Evolutionary conservation across 441 rosid genomes (phyloP).

Genomic region (Eruca vesicaria): DNA sequence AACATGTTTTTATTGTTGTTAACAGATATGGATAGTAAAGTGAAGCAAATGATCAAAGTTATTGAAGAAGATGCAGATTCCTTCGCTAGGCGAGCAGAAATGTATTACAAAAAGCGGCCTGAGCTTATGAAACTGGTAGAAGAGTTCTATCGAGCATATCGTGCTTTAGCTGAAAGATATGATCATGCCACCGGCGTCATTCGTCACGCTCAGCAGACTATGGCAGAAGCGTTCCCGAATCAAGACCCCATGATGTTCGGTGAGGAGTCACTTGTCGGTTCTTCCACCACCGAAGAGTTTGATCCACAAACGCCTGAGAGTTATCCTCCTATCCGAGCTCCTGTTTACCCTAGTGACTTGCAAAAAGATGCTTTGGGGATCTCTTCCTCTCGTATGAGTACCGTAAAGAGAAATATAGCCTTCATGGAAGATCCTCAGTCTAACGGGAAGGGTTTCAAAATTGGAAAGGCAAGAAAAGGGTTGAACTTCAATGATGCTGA

Average conservation of each 20-base stretch:
- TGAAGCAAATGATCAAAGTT: constrained; percentile 94
- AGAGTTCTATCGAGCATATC: constrained; percentile 95
- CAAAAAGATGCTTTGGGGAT: constrained; percentile 57
- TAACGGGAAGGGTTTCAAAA: constrained; percentile 45
- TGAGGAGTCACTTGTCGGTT: constrained; percentile 63
- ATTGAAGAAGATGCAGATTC: constrained; percentile 99
- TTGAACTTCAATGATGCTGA: constrained; percentile 64
- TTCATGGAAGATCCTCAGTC: constrained; percentile 61
- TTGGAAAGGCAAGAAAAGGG: constrained; percentile 66
- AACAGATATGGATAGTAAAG: constrained; percentile 94
- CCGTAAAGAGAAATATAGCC: constrained; percentile 57
- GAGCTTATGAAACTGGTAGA: constrained; percentile 98
- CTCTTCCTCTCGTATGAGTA: constrained; percentile 42
- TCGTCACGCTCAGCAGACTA: constrained; percentile 85
- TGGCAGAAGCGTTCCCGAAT: constrained; percentile 93
- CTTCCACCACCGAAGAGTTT: constrained; percentile 43
- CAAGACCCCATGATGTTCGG: constrained; percentile 64
- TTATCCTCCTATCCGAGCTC: constrained; percentile 46
- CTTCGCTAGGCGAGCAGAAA: constrained; percentile 97
- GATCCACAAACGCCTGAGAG: constrained; percentile 74
- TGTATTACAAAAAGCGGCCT: constrained; percentile 97
- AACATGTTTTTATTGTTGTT: constrained; percentile 22
- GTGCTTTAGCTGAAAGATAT: constrained; percentile 97
- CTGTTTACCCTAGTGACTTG: constrained; percentile 54
- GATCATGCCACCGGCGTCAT: constrained; percentile 92